phyloP scores from a whole-genome alignment of 345 rosid species.

The Citrus sinensis region DVS_A1.0 CM039166.1:24097001-24097500 shows the following conservation, averaged over 20 bases:
- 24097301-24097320: conserved; percentile 94
- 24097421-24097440: conserved; percentile 78
- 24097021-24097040: conserved; percentile 72
- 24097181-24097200: conserved; percentile 76
- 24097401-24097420: conserved; percentile 85
- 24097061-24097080: conserved; percentile 87
- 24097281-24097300: conserved; percentile 97
- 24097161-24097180: conserved; percentile 38
- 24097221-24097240: conserved; percentile 67
- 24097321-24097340: conserved; percentile 92
- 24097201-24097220: conserved; percentile 56
- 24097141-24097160: conserved; percentile 17
- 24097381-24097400: conserved; percentile 78
- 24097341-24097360: conserved; percentile 60
- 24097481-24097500: not conserved
- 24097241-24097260: conserved; percentile 68
- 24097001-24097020: conserved; percentile 38
- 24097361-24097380: conserved; percentile 70
- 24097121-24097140: conserved; percentile 20
- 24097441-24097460: conserved; percentile 87
- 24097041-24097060: conserved; percentile 95
- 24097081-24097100: conserved; percentile 65
- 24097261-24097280: conserved; percentile 68
- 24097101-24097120: conserved; percentile 62
- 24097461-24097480: conserved; percentile 95